Conservation (phyloP, 2,329 filamentous ascomycete genomes). For the Emergomyces africanus region DNA sequence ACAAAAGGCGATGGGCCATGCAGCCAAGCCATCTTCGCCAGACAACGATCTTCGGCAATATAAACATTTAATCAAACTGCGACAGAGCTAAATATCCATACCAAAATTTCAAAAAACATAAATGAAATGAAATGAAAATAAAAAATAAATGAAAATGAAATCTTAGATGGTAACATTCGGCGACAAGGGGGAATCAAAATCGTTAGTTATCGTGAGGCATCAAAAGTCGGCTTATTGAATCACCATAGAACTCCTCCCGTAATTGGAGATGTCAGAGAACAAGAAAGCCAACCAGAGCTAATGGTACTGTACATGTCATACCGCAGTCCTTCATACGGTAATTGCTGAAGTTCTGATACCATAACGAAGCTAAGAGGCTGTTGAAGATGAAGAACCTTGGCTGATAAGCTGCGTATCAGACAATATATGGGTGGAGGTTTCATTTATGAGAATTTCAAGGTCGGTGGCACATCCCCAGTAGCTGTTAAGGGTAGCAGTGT, state of each 20-base stretch:
- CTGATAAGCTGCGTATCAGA: not conserved
- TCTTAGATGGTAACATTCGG: not conserved
- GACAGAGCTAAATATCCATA: not conserved
- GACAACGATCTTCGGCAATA: not conserved
- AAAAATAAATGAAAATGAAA: too few species aligned
- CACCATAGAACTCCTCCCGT: not conserved
- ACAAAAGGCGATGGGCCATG: not conserved
- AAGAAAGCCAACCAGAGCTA: not conserved
- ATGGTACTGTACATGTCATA: not conserved
- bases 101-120: not conserved
- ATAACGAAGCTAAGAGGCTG: not conserved
- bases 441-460: not conserved
- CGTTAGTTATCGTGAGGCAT: not conserved
- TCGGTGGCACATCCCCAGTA: not conserved
- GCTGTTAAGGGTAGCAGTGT: not conserved
- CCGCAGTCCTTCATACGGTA: not conserved
- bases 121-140: too few species aligned
- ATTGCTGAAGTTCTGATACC: not conserved
- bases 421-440: not conserved
- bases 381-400: not conserved
- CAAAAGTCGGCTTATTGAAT: not conserved
- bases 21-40: not conserved
- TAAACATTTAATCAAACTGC: not conserved
- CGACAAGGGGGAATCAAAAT: not conserved
- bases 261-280: not conserved